Percentiles rank a stretch among this genome's conserved stretches.
These are phyloP conservation scores for Cladosporium sphaerospermum DNA, from an alignment of 2,329 filamentous ascomycete species.

Conservation along the genomic window DNA sequence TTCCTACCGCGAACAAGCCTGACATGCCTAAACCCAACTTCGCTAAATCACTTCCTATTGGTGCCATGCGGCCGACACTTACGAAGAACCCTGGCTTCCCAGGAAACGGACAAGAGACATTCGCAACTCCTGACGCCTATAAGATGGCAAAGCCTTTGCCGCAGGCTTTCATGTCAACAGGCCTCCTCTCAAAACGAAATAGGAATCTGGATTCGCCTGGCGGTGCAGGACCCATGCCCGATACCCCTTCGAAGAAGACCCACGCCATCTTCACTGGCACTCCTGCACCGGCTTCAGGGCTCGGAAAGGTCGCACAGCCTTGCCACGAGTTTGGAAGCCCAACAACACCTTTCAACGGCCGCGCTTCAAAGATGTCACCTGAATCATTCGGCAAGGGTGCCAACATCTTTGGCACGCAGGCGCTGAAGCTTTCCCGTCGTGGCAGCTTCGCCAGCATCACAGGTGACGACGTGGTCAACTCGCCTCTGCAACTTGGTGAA, in stretches of 20 bases:
- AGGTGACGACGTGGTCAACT: slow-evolving; percentile 63
- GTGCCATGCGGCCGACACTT: slow-evolving; percentile 48
- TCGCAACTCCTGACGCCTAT: slow-evolving; percentile 71
- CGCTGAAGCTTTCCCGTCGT: slow-evolving; percentile 45
- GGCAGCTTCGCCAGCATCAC: slow-evolving; percentile 77
- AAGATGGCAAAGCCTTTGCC: slow-evolving; percentile 71
- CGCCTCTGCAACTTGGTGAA: slow-evolving; percentile 49
- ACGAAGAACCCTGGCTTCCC: slow-evolving; percentile 31
- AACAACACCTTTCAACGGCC: slow-evolving; percentile 72
- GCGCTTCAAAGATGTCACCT: slow-evolving; percentile 55
- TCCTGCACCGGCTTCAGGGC: slow-evolving; percentile 48
- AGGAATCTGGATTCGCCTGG: slow-evolving; percentile 62
- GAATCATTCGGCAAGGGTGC: slow-evolving; percentile 61
- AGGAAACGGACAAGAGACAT: slow-evolving; percentile 41
- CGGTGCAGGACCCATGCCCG: slow-evolving; percentile 67
- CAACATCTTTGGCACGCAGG: slow-evolving; percentile 56
- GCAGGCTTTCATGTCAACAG: slow-evolving; percentile 88
- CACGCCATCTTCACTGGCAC: slow-evolving; percentile 33
- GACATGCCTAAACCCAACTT: slow-evolving; percentile 41
- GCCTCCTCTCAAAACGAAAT: slow-evolving; percentile 90
- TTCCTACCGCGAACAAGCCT: slow-evolving; percentile 32
- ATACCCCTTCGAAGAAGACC: slow-evolving; percentile 93
- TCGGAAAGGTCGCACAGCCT: slow-evolving; percentile 56
- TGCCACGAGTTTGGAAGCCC: slow-evolving; percentile 70
- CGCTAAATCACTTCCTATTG: slow-evolving; percentile 69